A percentile compares a stretch with the other conserved stretches of the same genome.
Conservation (phyloP, 78 protist genomes). For the Dictyostelium intermedium region DNA sequence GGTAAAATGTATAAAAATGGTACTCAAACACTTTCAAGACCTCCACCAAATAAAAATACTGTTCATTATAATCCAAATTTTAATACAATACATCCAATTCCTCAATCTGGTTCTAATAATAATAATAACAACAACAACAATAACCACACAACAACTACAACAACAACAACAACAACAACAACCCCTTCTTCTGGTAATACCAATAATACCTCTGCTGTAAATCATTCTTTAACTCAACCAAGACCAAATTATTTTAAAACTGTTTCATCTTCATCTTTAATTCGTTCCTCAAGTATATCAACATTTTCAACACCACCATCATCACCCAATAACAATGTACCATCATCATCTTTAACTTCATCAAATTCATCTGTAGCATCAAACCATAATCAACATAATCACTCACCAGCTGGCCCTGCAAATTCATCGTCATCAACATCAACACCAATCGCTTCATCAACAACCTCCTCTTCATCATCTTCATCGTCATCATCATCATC, state of each 20-base stretch:
- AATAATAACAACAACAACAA: background rate
- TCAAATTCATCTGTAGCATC: constrained; percentile 5
- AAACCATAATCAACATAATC: background rate
- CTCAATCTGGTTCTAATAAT: background rate
- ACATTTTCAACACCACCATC: constrained; percentile 51
- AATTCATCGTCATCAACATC: constrained; percentile 8
- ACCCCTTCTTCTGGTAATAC: background rate
- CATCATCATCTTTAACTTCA: background rate
- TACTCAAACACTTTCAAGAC: constrained; percentile 6
- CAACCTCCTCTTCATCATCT: background rate
- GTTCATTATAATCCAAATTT: constrained; percentile 4
- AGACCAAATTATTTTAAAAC: constrained; percentile 36
- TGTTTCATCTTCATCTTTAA: background rate
- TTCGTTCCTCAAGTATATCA: constrained; percentile 61
- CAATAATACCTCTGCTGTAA: background rate
- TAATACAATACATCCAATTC: background rate
- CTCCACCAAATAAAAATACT: constrained; percentile 1
- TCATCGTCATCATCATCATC: background rate
- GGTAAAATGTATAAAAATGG: background rate
- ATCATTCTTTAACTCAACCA: constrained; percentile 70
- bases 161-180: background rate
- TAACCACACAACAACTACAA: background rate
- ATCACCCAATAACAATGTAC: background rate
- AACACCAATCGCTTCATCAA: background rate
- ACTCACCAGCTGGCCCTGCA: constrained; percentile 1